Percentiles rank a stretch among this genome's conserved stretches.
These are phyloP conservation scores for Candida piceae DNA, from an alignment of 805 yeast species.

Conservation along the genomic window DNA sequence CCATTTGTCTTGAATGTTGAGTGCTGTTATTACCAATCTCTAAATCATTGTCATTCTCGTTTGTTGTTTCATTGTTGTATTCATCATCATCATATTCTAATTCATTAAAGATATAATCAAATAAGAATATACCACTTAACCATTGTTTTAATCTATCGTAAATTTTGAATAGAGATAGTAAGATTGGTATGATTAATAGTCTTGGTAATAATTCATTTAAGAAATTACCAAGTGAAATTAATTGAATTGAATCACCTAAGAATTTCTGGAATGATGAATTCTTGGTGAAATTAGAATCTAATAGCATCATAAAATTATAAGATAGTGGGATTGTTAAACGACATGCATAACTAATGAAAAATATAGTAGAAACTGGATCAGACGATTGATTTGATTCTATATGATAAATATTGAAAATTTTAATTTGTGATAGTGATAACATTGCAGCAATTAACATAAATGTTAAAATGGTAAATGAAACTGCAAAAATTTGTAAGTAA, in stretches of 20 bases:
- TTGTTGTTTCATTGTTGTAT: background rate
- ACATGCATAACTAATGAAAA: slow-evolving; percentile 75
- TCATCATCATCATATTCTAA: slow-evolving; percentile 25
- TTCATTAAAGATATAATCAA: slow-evolving; percentile 30
- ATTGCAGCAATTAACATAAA: slow-evolving; percentile 70
- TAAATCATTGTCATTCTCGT: slow-evolving; percentile 6
- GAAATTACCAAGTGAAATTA: slow-evolving; percentile 67
- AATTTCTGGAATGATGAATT: slow-evolving; percentile 61
- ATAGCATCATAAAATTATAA: slow-evolving; percentile 69
- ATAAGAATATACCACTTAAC: slow-evolving; percentile 24
- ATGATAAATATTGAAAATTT: slow-evolving; percentile 72
- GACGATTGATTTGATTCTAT: slow-evolving; percentile 61
- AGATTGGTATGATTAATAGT: slow-evolving; percentile 63
- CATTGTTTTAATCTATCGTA: slow-evolving; percentile 52
- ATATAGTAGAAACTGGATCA: slow-evolving; percentile 69
- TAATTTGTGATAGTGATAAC: slow-evolving; percentile 59
- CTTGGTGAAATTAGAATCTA: slow-evolving; percentile 32
- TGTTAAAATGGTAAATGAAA: slow-evolving; percentile 43
- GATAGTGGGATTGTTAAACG: slow-evolving; percentile 78
- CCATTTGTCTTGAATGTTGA: slow-evolving; percentile 14
- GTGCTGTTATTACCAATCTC: slow-evolving; percentile 9
- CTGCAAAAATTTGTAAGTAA: slow-evolving; percentile 32
- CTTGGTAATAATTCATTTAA: slow-evolving; percentile 76
- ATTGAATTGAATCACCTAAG: slow-evolving; percentile 68
- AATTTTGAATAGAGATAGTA: slow-evolving; percentile 58